These are phyloP conservation scores for Fusarium subglutinans DNA, from an alignment of 2,329 filamentous ascomycete genomes.

Conservation along the genomic window DNA sequence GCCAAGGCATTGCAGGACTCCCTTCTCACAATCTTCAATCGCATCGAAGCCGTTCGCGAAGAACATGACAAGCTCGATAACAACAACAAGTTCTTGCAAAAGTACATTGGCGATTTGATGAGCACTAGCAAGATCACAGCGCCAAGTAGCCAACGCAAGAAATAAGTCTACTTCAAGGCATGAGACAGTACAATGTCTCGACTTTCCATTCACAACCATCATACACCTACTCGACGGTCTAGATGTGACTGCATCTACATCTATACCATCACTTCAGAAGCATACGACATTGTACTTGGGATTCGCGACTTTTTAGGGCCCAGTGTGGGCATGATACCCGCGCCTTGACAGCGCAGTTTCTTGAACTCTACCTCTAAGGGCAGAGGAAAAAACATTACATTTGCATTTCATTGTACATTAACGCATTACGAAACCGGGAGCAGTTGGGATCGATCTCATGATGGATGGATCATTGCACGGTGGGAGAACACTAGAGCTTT, in stretches of 20 bases:
- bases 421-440: slow-evolving; percentile 41
- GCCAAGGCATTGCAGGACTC: slow-evolving; percentile 90
- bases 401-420: slow-evolving; percentile 41
- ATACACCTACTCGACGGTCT: slow-evolving; percentile 12
- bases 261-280: slow-evolving; percentile 19
- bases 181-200: not conserved
- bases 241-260: slow-evolving; percentile 1
- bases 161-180: slow-evolving; percentile 49
- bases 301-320: slow-evolving; percentile 38
- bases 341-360: slow-evolving; percentile 38
- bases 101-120: slow-evolving; percentile 97
- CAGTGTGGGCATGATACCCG: slow-evolving; percentile 46
- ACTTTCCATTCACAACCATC: not conserved
- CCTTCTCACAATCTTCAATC: slow-evolving; percentile 87
- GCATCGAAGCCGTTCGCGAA: slow-evolving; percentile 91
- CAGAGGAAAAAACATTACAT: slow-evolving; percentile 8
- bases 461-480: slow-evolving; percentile 33
- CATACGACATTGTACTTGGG: slow-evolving; percentile 25
- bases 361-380: slow-evolving; percentile 23
- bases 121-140: slow-evolving; percentile 80
- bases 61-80: slow-evolving; percentile 97
- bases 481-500: slow-evolving; percentile 37
- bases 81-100: slow-evolving; percentile 97
- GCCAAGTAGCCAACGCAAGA: slow-evolving; percentile 61
- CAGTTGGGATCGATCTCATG: slow-evolving; percentile 23